Conservation (phyloP, 192 early-diverging fungal species). For the Pilaira anomala region DNA sequence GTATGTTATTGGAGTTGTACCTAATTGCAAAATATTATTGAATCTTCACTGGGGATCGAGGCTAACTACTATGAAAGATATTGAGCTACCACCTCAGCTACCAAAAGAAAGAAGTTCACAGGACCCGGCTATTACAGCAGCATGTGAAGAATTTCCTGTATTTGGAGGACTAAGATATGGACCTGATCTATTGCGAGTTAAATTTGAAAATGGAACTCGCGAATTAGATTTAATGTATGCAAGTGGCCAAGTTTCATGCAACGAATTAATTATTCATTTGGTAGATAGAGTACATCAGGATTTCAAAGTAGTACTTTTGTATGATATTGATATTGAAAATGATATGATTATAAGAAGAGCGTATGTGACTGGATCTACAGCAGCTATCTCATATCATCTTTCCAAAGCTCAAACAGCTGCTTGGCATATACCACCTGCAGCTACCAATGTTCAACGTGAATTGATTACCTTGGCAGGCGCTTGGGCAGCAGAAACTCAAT, state of each 20-base stretch:
- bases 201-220: conserved; percentile 7
- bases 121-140: conserved; percentile 18
- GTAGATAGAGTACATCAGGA: neutral
- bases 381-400: neutral
- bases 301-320: conserved; percentile 5
- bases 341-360: conserved; percentile 18
- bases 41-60: conserved; percentile 25
- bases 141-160: conserved; percentile 15
- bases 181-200: neutral
- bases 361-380: neutral
- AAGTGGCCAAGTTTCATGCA: neutral
- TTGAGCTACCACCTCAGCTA: neutral
- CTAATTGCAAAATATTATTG: neutral
- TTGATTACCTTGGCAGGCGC: conserved; percentile 13
- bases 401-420: conserved; percentile 18
- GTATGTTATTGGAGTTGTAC: conserved; percentile 10
- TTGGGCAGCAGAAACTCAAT: conserved; percentile 23
- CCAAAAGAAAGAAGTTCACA: conserved; percentile 13
- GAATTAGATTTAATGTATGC: conserved; percentile 19
- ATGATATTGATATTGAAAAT: conserved; percentile 10
- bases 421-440: conserved; percentile 17
- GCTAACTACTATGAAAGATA: neutral
- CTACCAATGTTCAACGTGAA: neutral
- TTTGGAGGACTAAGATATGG: conserved; percentile 28
- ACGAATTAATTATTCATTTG: neutral